Percentiles rank a stretch among this genome's conserved stretches.
Evolutionary conservation across 2,329 filamentous ascomycete species (phyloP).

Genomic region (Microsporum ferrugineum): DNA sequence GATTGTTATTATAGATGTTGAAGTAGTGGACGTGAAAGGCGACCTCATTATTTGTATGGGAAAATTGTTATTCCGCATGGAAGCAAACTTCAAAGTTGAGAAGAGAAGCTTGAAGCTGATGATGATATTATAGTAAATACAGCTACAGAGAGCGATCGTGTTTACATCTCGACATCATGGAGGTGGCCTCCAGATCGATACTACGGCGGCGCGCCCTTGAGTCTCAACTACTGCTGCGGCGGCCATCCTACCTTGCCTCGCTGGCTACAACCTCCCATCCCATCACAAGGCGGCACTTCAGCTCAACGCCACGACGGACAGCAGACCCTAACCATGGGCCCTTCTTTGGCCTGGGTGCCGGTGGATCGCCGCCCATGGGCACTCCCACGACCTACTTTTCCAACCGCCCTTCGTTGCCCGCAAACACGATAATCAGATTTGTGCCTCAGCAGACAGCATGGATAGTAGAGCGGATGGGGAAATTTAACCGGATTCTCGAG

Average conservation of each 20-base stretch:
- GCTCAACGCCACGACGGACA: conserved; percentile 22
- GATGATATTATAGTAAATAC: background rate
- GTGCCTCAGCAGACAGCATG: conserved; percentile 99
- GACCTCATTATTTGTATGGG: background rate
- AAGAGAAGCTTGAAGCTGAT: background rate
- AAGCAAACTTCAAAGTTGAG: background rate
- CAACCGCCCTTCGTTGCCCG: conserved; percentile 57
- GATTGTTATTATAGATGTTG: no score
- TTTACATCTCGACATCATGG: conserved; percentile 20
- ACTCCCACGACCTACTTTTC: conserved; percentile 58
- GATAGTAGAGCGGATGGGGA: conserved; percentile 99
- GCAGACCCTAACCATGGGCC: background rate
- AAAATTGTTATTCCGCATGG: background rate
- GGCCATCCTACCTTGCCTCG: conserved; percentile 24
- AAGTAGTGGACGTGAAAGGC: no score
- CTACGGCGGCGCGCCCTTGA: conserved; percentile 1
- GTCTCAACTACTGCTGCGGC: background rate
- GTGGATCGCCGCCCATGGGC: background rate
- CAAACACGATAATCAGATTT: conserved; percentile 90
- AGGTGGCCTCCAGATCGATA: conserved; percentile 26
- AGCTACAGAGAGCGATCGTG: background rate
- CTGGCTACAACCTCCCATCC: conserved; percentile 2
- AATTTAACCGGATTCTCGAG: conserved; percentile 85
- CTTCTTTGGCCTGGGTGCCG: background rate
- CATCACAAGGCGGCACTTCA: conserved; percentile 4